phyloP scores from a whole-genome alignment of 108 stramenopile species.

The Cyclostephanos invisitatus region DNA sequence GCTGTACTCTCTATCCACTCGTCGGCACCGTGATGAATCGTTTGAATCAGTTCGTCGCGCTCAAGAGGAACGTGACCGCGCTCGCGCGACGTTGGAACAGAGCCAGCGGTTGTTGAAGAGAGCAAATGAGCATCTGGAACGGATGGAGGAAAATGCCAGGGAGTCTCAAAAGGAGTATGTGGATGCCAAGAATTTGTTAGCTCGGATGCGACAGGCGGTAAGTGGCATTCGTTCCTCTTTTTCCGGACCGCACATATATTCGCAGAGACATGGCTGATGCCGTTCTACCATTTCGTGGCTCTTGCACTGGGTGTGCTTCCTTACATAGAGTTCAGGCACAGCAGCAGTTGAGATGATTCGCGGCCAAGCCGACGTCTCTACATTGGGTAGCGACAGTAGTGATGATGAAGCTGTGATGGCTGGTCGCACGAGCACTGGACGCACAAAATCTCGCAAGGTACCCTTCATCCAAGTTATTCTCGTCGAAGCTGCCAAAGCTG shows the following conservation, averaged over 20 bases:
- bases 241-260: neutral
- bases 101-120: slow-evolving; percentile 23
- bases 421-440: neutral
- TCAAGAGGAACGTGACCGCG: slow-evolving; percentile 36
- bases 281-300: neutral
- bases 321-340: neutral
- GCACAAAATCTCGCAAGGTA: slow-evolving; percentile 17
- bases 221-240: neutral
- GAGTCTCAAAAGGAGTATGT: slow-evolving; percentile 33
- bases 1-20: neutral
- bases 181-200: slow-evolving; percentile 36
- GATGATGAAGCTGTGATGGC: slow-evolving; percentile 19
- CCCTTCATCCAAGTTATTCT: slow-evolving; percentile 9
- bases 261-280: neutral
- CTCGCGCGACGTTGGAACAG: slow-evolving; percentile 19
- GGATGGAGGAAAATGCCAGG: slow-evolving; percentile 25
- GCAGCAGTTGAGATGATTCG: slow-evolving; percentile 5
- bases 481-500: too few relatives aligned
- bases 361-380: neutral
- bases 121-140: slow-evolving; percentile 38
- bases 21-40: slow-evolving; percentile 29
- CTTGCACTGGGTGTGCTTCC: neutral
- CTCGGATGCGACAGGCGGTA: slow-evolving; percentile 13
- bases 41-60: slow-evolving; percentile 24
- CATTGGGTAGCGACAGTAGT: slow-evolving; percentile 1